Percentiles rank a stretch among this genome's conserved stretches.
These are phyloP conservation scores for Guyanaporus albipodus DNA, from an alignment of 768 basidiomycete species.

Conservation along the genomic window DNA sequence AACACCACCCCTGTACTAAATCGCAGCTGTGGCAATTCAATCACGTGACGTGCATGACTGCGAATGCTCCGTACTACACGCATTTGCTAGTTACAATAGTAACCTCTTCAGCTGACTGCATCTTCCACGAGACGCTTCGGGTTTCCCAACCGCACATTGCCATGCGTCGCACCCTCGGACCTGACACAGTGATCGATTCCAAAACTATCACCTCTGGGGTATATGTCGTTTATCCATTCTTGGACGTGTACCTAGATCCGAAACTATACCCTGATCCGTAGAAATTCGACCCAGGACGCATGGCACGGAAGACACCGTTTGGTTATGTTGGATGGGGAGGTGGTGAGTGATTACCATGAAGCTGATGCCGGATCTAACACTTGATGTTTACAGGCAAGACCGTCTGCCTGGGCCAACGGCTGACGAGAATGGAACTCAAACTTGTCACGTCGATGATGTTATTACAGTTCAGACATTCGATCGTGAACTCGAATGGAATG, in stretches of 20 bases:
- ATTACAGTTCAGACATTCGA: slow-evolving; percentile 55
- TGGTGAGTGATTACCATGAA: slow-evolving; percentile 45
- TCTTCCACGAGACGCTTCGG: slow-evolving; percentile 74
- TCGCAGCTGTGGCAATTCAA: no score
- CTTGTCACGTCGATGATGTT: slow-evolving; percentile 65
- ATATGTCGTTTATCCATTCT: slow-evolving; percentile 77
- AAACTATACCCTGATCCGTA: slow-evolving; percentile 72
- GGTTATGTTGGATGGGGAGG: slow-evolving; percentile 77
- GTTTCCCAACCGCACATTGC: slow-evolving; percentile 77
- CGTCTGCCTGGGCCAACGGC: slow-evolving; percentile 66
- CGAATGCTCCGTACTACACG: no score
- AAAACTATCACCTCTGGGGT: slow-evolving; percentile 69
- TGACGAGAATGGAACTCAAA: slow-evolving; percentile 73
- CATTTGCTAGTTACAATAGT: no score
- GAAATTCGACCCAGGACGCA: slow-evolving; percentile 64
- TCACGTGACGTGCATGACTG: no score
- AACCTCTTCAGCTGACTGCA: no score
- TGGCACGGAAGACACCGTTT: slow-evolving; percentile 49
- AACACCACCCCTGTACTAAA: no score
- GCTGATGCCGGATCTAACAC: no score
- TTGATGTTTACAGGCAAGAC: slow-evolving; percentile 52
- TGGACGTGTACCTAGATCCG: slow-evolving; percentile 72
- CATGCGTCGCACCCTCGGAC: slow-evolving; percentile 79
- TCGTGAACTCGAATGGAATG: slow-evolving; percentile 53
- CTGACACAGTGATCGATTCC: slow-evolving; percentile 63